Base-by-base conservation (phyloP, 805 yeast species). In the Candida chilensis region DNA sequence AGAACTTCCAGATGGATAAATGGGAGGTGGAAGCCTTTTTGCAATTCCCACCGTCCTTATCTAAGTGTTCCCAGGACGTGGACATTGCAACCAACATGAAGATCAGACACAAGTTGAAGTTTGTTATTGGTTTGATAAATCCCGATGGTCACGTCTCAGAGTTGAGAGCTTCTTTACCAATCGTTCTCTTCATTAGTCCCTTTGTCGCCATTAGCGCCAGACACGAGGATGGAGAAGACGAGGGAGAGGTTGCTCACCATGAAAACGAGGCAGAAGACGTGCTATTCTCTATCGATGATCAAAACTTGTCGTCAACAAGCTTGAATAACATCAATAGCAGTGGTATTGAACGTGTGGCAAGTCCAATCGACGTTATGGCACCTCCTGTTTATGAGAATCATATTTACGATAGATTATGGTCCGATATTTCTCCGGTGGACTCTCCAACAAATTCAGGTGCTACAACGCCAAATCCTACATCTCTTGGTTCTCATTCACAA, bases 121-220 rank as follows among this genome's bases (percentile, higher is more conserved):
- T 88, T 48, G 76, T 73, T 7, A 74, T 92, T 34, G 80, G 85
- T 2, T 64, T 92, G 38, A 54, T 74, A 24, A 90, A 92, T 48
- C 81, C 94, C 1, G 96, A 87, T 51, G 95, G 95, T 3, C 97
- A 90, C 48, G 77, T 80, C 3, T 85, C 96, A 1, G 96, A 88
- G 51, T 62, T 90, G 30, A 65, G 97, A 19, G 96, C 96, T 0
- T 80, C 96, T 0, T 60, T 90, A 38, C 97, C 97, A 0, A 64
- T 90, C 4, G 71, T 67, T 17, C 51, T 85, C 20, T 84, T 80
- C 51, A 78, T 86, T 16, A 66, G 74, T 4, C 96, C 97, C 5
- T 82, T 83, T 50, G 82, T 92, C 4, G 71, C 90, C 1, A 64
- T 90, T 12, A 61, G 72, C 12, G 78, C 80, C 2, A 60, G 51